phyloP scores from a whole-genome alignment of 2,329 filamentous ascomycete species.

The Dothistroma septosporum region DNA sequence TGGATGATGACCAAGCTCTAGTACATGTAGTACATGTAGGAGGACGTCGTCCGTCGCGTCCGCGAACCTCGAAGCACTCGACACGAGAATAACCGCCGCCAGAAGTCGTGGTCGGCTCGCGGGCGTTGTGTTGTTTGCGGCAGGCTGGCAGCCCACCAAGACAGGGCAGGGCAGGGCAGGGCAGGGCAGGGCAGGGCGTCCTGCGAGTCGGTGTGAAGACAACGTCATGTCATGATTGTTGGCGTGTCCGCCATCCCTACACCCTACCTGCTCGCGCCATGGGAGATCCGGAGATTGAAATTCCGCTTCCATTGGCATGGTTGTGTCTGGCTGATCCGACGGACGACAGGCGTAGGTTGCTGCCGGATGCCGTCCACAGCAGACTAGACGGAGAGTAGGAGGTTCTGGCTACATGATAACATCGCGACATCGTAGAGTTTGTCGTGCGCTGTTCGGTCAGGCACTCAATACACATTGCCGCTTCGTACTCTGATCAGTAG shows the following conservation, averaged over 20 bases:
- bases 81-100: conserved; percentile 7
- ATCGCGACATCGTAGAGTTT: background rate
- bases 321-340: background rate
- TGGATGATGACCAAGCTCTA: background rate
- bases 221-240: conserved; percentile 5
- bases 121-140: background rate
- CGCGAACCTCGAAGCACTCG: too few species aligned
- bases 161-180: too few species aligned
- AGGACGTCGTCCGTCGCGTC: too few species aligned
- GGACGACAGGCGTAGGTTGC: too few species aligned
- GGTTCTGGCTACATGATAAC: background rate
- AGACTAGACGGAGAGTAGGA: background rate
- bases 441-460: background rate
- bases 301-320: background rate
- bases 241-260: background rate
- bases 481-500: background rate
- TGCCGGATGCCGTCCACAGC: background rate
- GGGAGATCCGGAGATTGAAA: conserved; percentile 5
- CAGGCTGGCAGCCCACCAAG: too few species aligned
- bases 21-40: too few species aligned
- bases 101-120: conserved; percentile 5
- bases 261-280: background rate
- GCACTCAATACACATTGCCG: background rate
- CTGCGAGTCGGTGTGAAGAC: conserved; percentile 8
- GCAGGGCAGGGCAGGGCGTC: too few species aligned